Base-by-base conservation (phyloP, 345 rosid species). In the Heritiera littoralis region DNA sequence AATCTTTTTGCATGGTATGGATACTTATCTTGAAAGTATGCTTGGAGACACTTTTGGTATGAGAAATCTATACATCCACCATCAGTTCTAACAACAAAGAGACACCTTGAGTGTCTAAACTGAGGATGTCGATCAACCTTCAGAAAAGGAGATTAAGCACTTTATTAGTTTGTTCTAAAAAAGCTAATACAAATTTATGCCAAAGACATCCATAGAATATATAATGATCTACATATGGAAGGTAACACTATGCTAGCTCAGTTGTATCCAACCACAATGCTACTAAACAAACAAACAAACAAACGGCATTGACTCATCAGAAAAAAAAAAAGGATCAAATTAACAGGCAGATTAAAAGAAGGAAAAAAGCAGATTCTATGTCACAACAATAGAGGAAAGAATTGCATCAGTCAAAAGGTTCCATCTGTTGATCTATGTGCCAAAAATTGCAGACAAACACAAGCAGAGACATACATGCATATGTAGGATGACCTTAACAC, bases 41-140 rank as follows among this genome's bases (percentile, higher is more conserved):
- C 92, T 78, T 91, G 90, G 79, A 95, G 86, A 84, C 99, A 92
- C 81, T 95, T 95, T 82, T 89, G 96, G 86, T 95, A 95, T 0
- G 99, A 95, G 86, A 95, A 93, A 84, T 95, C 98, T 79, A 95
- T 95, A 94, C 97, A 95, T 71, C 83, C 91, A 82, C 98, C 98
- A 81, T 95, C 96, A 2, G 91, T 90, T 85, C 99, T 92, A 74
- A 95, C 92, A n/a, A 93, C 97, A 81, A 90, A 95, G 78, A 93
- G 86, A 80, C 98, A 93, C 82, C 99, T 93, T 65, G 97, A 89
- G 41, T 83, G 87, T 83, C 89, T 89, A 74, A 92, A 95, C 35
- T 87, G 94, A 41, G 98, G 96, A 85, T 95, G 98, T 56, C 95
- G 88, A 86, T 93, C 98, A 80, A 95, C 97, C 99, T 93, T 80